Conservation (phyloP, 2,329 filamentous ascomycete species). For the Macrophomina tecta region DNA sequence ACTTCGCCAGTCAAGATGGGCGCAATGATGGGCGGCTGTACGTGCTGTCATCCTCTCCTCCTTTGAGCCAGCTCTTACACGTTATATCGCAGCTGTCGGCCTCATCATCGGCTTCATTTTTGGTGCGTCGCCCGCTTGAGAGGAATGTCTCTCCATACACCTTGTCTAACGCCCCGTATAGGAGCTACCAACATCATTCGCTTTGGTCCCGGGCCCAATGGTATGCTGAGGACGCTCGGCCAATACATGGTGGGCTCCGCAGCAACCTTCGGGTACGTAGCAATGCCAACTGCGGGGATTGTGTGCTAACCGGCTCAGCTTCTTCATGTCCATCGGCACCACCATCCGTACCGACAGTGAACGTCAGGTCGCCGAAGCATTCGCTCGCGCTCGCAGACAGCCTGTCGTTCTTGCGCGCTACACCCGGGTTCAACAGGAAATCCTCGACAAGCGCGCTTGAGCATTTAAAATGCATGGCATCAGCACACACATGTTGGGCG, state of each 20-base stretch:
- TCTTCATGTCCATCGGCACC: conserved; percentile 99
- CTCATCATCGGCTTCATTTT: conserved; percentile 98
- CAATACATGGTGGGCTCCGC: conserved; percentile 97
- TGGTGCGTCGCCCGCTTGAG: conserved; percentile 60
- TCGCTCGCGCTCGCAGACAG: conserved; percentile 70
- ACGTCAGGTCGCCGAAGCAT: conserved; percentile 75
- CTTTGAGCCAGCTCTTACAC: conserved; percentile 33
- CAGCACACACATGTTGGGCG: not conserved
- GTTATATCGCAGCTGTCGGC: conserved; percentile 73
- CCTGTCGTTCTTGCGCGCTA: conserved; percentile 67
- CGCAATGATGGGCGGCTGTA: conserved; percentile 98
- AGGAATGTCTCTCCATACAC: not conserved
- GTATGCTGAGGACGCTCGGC: conserved; percentile 90
- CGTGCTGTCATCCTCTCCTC: conserved; percentile 47
- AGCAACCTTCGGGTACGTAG: conserved; percentile 81
- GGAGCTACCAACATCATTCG: conserved; percentile 94
- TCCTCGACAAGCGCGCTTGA: conserved; percentile 9
- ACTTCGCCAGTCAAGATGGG: conserved; percentile 85
- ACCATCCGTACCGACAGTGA: conserved; percentile 93
- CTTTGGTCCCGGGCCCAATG: conserved; percentile 90
- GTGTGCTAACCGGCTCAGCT: conserved; percentile 53
- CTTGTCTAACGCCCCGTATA: conserved; percentile 45
- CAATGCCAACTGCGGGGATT: not conserved
- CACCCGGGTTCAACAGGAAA: conserved; percentile 25
- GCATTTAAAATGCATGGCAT: not conserved